Evolutionary conservation across 768 basidiomycete species (phyloP).

Genomic region (Scleroderma bovista): DNA sequence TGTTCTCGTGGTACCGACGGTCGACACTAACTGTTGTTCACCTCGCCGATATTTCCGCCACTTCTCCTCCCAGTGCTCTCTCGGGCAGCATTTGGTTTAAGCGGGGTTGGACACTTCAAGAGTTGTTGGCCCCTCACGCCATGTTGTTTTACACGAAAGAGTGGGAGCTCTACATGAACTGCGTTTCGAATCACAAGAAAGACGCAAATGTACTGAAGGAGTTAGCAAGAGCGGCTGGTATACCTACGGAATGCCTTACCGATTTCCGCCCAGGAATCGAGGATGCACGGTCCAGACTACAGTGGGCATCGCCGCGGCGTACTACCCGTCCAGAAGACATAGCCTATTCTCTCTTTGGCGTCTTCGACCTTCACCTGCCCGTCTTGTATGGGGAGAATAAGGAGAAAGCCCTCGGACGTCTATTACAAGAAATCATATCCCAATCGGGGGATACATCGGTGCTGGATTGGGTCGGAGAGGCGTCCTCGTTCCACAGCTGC

Average conservation of each 20-base stretch:
- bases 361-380: slow-evolving; percentile 16
- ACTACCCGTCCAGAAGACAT: background rate
- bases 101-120: background rate
- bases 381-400: slow-evolving; percentile 11
- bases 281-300: background rate
- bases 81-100: background rate
- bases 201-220: too few relatives aligned
- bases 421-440: slow-evolving; percentile 4
- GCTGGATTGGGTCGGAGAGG: slow-evolving; percentile 7
- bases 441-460: slow-evolving; percentile 3
- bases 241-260: too few relatives aligned
- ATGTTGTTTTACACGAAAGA: background rate
- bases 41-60: background rate
- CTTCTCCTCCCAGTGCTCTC: background rate
- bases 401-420: slow-evolving; percentile 4
- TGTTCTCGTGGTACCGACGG: background rate
- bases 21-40: background rate
- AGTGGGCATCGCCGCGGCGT: background rate
- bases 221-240: too few relatives aligned
- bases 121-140: background rate
- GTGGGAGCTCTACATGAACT: background rate
- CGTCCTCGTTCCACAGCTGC: slow-evolving; percentile 2
- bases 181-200: too few relatives aligned
- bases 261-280: background rate
- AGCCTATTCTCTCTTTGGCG: background rate